Evolutionary conservation across 306 rosid species (phyloP).

Genomic region (Castanopsis chinensis): DNA sequence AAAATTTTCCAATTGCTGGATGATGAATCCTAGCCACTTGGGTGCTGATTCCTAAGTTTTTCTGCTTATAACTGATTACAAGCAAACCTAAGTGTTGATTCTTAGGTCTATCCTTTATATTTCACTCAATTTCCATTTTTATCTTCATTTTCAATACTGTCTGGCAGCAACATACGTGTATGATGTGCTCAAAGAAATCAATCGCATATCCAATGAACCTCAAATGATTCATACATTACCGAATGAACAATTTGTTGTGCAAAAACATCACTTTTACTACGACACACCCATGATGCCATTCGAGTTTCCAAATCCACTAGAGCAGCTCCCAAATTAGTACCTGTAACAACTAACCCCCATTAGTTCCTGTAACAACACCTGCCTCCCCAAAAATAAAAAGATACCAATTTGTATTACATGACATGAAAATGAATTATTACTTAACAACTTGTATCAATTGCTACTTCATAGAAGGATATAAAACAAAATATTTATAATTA

Average conservation of each 20-base stretch:
- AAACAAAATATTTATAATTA: neutral
- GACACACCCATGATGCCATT: constrained; percentile 61
- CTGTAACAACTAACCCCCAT: constrained; percentile 53
- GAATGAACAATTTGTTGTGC: constrained; percentile 77
- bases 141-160: too few species aligned
- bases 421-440: neutral
- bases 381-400: constrained; percentile 5
- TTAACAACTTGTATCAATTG: neutral
- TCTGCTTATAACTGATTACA: too few species aligned
- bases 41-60: too few species aligned
- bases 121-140: too few species aligned
- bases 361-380: constrained; percentile 50
- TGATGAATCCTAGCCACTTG: too few species aligned
- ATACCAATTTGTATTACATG: neutral
- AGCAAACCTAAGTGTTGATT: too few species aligned
- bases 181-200: neutral
- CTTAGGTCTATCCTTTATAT: too few species aligned
- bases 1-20: too few species aligned
- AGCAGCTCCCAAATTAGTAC: constrained; percentile 77
- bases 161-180: neutral
- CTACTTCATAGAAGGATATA: neutral
- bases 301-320: constrained; percentile 72
- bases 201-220: neutral
- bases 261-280: constrained; percentile 80
- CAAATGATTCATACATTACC: constrained; percentile 39